Evolutionary conservation across 768 basidiomycete genomes (phyloP), one percentile per base, ranked within the genome.

Genomic region (Tricholoma sp.): DNA sequence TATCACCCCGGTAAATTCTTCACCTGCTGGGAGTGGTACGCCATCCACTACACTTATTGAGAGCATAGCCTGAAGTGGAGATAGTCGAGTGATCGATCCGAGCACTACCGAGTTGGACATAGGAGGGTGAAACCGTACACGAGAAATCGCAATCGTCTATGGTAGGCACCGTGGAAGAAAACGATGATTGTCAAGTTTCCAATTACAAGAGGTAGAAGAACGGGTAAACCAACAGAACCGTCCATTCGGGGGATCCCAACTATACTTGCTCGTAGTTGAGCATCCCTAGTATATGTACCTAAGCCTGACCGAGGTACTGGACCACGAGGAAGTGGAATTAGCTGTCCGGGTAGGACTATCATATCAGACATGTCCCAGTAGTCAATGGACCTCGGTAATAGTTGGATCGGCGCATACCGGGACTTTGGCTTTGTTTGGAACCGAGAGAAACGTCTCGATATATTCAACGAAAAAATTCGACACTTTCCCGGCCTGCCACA

Each of bases 1-100:
- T 61, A 97, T 91, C 19, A 96, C 86, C 4, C 94, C 94, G 0
- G 81, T 85, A 63, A 94, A 96, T 63, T 96, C 94, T 68, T 95
- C 93, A 27, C 91, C 90, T 7, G 77, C 72, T 35, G 91, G 86
- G 49, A 94, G 76, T 1, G 92, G 91, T 12, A 89, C 76, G 14
- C 89, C 92, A 64, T 97, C 93, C 39, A 95, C 92, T 6, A 93
- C 88, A 21, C 85, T 82, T 61, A 97, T 93, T 2, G 90, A 85
- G 18, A 97, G 72, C 54, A 84, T 78, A 0, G 94, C 94, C 69
- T 95, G 91, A 58, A 84, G 70, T 1, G 94, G 91, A 0, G 91
- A 91, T 49, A 96, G 76, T 11, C 94, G 86, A 5, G 87, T 89
- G 29, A 97, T 80, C 27, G 83, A 83, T 24, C 94, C 94, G 35